A percentile compares a stretch with the other conserved stretches of the same genome.
Evolutionary conservation across 2,329 filamentous ascomycete species (phyloP).

Genomic region (Penicillium concentricum): DNA sequence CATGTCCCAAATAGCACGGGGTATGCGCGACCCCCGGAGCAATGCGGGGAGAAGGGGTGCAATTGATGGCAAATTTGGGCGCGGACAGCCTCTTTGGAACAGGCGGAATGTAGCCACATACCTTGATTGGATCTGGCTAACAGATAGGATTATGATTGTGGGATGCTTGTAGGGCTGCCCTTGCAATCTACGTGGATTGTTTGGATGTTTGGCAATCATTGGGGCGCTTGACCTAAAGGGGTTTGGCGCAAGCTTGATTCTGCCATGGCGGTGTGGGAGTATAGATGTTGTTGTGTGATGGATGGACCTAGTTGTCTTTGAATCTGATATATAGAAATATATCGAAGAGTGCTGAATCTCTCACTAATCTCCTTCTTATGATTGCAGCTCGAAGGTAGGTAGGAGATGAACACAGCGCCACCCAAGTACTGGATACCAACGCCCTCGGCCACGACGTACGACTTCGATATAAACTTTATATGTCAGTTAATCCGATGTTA

Average conservation of each 20-base stretch:
- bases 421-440: too few species aligned
- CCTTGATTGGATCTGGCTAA: constrained; percentile 8
- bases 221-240: constrained; percentile 2
- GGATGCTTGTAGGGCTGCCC: neutral
- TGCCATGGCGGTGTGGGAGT: constrained; percentile 4
- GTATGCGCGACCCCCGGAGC: constrained; percentile 17
- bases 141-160: neutral
- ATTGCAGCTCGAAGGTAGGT: too few species aligned
- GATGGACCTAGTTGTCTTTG: neutral
- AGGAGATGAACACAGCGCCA: too few species aligned
- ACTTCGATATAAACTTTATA: too few species aligned
- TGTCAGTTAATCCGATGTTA: too few species aligned
- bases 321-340: neutral
- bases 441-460: too few species aligned
- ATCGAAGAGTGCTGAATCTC: neutral
- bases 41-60: constrained; percentile 16
- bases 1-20: constrained; percentile 8
- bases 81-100: too few species aligned
- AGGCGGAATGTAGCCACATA: neutral
- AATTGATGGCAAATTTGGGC: constrained; percentile 12
- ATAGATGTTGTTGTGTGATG: neutral
- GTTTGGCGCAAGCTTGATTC: constrained; percentile 1
- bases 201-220: constrained; percentile 10
- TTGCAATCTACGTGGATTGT: constrained; percentile 5
- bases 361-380: too few species aligned